These are phyloP conservation scores for Spathaspora gorwiae DNA, from an alignment of 805 yeast species.

Conservation along the genomic window DNA sequence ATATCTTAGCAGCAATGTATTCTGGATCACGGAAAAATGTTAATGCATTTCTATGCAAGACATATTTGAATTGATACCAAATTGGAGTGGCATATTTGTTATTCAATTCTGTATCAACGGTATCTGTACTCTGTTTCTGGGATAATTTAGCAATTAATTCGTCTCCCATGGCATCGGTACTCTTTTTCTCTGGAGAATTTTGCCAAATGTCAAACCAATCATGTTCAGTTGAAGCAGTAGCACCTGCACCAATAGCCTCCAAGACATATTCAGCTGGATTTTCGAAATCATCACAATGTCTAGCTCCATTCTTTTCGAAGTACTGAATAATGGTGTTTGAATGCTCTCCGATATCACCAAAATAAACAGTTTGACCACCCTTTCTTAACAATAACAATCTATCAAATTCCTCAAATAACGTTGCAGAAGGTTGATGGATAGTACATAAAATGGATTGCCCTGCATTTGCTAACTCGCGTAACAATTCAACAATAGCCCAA, in stretches of 20 bases:
- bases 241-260: slow-evolving; percentile 73
- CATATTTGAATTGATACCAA: slow-evolving; percentile 14
- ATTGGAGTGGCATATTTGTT: slow-evolving; percentile 16
- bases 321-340: slow-evolving; percentile 15
- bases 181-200: slow-evolving; percentile 15
- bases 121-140: not conserved
- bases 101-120: slow-evolving; percentile 1
- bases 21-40: slow-evolving; percentile 38
- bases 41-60: slow-evolving; percentile 13
- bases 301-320: slow-evolving; percentile 35
- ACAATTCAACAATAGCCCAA: slow-evolving; percentile 51
- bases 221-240: slow-evolving; percentile 54
- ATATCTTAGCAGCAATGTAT: slow-evolving; percentile 38
- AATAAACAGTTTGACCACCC: slow-evolving; percentile 22
- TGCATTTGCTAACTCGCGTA: slow-evolving; percentile 41
- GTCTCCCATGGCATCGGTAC: slow-evolving; percentile 9
- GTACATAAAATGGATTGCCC: slow-evolving; percentile 70
- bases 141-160: slow-evolving; percentile 6
- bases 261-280: slow-evolving; percentile 28
- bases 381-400: slow-evolving; percentile 25
- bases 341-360: slow-evolving; percentile 22
- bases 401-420: slow-evolving; percentile 38
- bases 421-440: slow-evolving; percentile 51
- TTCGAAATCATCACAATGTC: slow-evolving; percentile 50
- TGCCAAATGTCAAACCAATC: slow-evolving; percentile 68